phyloP scores from a whole-genome alignment of 257 asterid genomes.

The Linderniella brevidens region DNA sequence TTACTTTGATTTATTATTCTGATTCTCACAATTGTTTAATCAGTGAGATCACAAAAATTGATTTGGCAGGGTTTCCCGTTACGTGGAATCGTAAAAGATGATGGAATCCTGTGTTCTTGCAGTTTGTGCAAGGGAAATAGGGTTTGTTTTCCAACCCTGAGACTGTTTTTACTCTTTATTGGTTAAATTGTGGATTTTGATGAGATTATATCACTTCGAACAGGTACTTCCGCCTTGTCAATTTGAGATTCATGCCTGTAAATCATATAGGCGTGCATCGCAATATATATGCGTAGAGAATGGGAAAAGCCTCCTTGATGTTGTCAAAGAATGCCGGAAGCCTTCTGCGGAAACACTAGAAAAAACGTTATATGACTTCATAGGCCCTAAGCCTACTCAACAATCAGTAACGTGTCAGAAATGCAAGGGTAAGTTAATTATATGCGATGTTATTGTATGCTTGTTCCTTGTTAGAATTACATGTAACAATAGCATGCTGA shows the following conservation, averaged over 20 bases:
- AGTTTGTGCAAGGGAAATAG: conserved; percentile 53
- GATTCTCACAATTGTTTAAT: not conserved
- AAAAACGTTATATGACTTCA: conserved; percentile 59
- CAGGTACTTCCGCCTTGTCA: conserved; percentile 88
- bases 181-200: conserved; percentile 4
- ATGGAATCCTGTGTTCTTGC: conserved; percentile 85
- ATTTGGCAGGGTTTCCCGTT: conserved; percentile 37
- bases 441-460: not conserved
- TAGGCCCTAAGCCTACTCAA: conserved; percentile 72
- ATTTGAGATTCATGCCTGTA: conserved; percentile 94
- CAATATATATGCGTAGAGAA: conserved; percentile 88
- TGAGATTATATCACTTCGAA: conserved; percentile 7
- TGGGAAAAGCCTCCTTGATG: conserved; percentile 87
- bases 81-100: conserved; percentile 78
- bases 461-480: conserved; percentile 2
- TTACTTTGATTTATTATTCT: no score
- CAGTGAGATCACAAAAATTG: conserved; percentile 3
- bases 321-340: conserved; percentile 85
- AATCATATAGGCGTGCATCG: conserved; percentile 87
- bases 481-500: conserved; percentile 7
- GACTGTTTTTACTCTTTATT: not conserved
- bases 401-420: conserved; percentile 57
- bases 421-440: conserved; percentile 48
- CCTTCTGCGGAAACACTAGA: conserved; percentile 52
- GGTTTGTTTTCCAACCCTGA: conserved; percentile 16